phyloP scores from a whole-genome alignment of 2,329 filamentous ascomycete genomes.

The Aspergillus piperis region DNA sequence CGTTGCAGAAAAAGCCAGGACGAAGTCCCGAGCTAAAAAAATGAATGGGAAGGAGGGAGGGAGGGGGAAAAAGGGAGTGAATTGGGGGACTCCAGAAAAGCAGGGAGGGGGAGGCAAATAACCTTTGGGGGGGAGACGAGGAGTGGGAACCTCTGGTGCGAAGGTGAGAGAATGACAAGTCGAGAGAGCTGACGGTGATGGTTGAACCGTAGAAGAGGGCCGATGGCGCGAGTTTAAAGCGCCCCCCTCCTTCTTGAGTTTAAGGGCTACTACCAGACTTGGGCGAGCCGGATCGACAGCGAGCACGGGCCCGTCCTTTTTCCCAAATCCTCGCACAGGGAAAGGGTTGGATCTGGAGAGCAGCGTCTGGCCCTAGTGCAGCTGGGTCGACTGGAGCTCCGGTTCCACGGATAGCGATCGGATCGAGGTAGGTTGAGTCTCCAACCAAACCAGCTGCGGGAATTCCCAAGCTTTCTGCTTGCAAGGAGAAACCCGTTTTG shows the following conservation, averaged over 20 bases:
- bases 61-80: conserved; percentile 2
- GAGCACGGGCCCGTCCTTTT: conserved; percentile 26
- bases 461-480: conserved; percentile 31
- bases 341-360: conserved; percentile 23
- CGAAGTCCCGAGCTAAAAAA: conserved; percentile 14
- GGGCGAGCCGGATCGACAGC: conserved; percentile 28
- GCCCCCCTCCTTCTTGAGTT: conserved; percentile 21
- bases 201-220: conserved; percentile 24
- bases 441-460: conserved; percentile 29
- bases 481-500: conserved; percentile 15
- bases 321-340: conserved; percentile 9
- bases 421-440: conserved; percentile 20
- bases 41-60: conserved; percentile 5
- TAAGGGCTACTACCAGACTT: conserved; percentile 31
- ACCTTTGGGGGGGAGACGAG: conserved; percentile 14
- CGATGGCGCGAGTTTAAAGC: conserved; percentile 24
- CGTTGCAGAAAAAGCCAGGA: neutral
- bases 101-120: conserved; percentile 22
- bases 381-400: conserved; percentile 26
- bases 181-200: conserved; percentile 20
- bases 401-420: conserved; percentile 33
- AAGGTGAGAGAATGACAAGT: conserved; percentile 23
- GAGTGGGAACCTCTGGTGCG: conserved; percentile 12
- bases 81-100: conserved; percentile 10
- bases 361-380: conserved; percentile 18